Evolutionary conservation across 805 yeast species (phyloP).

Genomic region (Yarrowia sp.): DNA sequence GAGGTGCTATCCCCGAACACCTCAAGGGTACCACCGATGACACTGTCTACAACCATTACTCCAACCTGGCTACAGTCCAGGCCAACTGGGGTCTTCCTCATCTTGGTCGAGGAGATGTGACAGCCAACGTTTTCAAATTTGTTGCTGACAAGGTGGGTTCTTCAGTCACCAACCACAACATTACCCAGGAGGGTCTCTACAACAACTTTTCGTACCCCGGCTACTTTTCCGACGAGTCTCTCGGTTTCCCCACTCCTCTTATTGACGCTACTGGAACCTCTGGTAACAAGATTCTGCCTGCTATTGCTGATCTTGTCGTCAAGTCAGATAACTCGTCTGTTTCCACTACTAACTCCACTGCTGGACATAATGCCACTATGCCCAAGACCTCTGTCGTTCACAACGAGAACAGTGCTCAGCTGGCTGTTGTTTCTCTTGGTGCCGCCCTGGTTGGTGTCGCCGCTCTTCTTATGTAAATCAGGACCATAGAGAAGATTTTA

Average conservation of each 20-base stretch:
- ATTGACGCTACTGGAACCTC: conserved; percentile 2
- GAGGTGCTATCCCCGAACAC: conserved; percentile 46
- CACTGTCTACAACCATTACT: conserved; percentile 53
- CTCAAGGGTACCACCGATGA: conserved; percentile 45
- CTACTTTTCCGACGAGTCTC: conserved; percentile 8
- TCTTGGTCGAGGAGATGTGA: conserved; percentile 51
- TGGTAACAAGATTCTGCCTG: conserved; percentile 10
- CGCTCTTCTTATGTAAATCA: conserved; percentile 28
- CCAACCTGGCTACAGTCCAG: conserved; percentile 47
- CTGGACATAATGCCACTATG: neutral
- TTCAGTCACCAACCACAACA: conserved; percentile 5
- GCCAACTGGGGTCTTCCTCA: conserved; percentile 50
- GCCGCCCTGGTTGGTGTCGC: conserved; percentile 27
- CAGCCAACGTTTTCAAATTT: conserved; percentile 47
- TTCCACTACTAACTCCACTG: neutral
- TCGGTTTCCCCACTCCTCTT: conserved; percentile 13
- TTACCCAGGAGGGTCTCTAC: conserved; percentile 1
- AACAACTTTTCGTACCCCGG: conserved; percentile 16
- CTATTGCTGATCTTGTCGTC: neutral
- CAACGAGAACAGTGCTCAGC: conserved; percentile 26
- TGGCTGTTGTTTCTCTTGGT: conserved; percentile 28
- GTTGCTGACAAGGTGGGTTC: conserved; percentile 41
- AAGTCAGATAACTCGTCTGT: neutral
- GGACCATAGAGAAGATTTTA: too few relatives aligned
- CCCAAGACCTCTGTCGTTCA: conserved; percentile 16